These are phyloP conservation scores for Podospora conica DNA, from an alignment of 495 filamentous ascomycete species.

Conservation along the genomic window DNA sequence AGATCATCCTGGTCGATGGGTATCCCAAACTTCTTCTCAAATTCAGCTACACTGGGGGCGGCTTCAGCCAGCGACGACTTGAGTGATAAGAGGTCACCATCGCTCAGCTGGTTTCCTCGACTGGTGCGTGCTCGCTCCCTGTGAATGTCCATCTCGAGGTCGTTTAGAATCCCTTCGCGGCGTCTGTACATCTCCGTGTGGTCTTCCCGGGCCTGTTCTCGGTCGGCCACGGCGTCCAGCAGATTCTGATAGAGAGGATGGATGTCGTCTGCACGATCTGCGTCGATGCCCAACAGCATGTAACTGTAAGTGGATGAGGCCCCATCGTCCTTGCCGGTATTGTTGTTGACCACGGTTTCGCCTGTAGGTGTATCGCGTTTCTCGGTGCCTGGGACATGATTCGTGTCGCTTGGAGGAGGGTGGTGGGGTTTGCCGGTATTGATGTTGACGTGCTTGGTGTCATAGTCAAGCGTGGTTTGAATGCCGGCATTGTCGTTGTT, in stretches of 20 bases:
- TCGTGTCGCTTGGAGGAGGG: neutral
- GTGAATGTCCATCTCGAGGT: constrained; percentile 23
- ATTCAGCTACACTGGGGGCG: constrained; percentile 11
- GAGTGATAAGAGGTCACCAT: constrained; percentile 20
- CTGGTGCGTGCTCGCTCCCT: constrained; percentile 20
- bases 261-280: constrained; percentile 21
- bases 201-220: constrained; percentile 24
- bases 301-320: constrained; percentile 8
- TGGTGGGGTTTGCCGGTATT: too few relatives aligned
- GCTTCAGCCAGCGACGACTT: constrained; percentile 18
- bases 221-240: constrained; percentile 23
- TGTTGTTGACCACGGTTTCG: neutral
- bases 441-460: too few relatives aligned
- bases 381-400: neutral
- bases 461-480: too few relatives aligned
- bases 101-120: constrained; percentile 19
- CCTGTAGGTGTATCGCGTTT: neutral
- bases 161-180: constrained; percentile 21
- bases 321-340: constrained; percentile 15
- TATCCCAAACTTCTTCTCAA: constrained; percentile 20
- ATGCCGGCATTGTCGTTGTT: too few relatives aligned
- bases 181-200: constrained; percentile 21
- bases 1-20: constrained; percentile 21
- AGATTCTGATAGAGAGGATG: constrained; percentile 28
- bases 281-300: constrained; percentile 26